Percentiles rank a stretch among this genome's conserved stretches.
Evolutionary conservation across 2,329 filamentous ascomycete genomes (phyloP).

Genomic region (Aspergillus clavatus): DNA sequence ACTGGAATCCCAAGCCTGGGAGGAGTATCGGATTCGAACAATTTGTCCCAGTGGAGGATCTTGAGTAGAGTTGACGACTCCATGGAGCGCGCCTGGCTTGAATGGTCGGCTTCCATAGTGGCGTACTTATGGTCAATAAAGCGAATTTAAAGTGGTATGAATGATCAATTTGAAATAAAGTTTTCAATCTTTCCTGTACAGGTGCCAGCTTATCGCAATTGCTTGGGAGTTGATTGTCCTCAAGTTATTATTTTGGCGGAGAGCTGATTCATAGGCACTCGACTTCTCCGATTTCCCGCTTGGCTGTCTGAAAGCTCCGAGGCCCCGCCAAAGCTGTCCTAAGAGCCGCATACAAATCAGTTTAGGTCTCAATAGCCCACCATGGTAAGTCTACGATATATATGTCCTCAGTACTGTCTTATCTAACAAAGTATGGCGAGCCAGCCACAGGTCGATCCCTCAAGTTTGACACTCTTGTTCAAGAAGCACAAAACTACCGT

Average conservation of each 20-base stretch:
- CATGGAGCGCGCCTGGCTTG: conserved; percentile 2
- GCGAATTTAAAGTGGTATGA: no score
- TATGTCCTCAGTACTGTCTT: neutral
- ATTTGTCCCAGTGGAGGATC: conserved; percentile 33
- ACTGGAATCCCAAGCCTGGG: conserved; percentile 59
- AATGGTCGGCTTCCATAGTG: conserved; percentile 14
- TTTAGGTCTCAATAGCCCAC: neutral
- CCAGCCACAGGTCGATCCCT: conserved; percentile 35
- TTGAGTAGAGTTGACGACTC: conserved; percentile 20
- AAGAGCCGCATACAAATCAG: conserved; percentile 9
- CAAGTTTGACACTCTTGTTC: conserved; percentile 63
- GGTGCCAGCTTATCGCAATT: no score
- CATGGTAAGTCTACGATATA: neutral
- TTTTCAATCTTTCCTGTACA: no score
- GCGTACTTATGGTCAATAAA: no score
- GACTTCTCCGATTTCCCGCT: conserved; percentile 1
- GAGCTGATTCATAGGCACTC: neutral
- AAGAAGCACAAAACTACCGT: conserved; percentile 69
- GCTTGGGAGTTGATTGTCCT: neutral
- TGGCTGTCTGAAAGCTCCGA: conserved; percentile 7
- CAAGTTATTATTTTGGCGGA: neutral
- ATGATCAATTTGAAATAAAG: no score
- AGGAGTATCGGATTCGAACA: conserved; percentile 35
- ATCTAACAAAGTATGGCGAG: conserved; percentile 3
- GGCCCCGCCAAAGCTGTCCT: conserved; percentile 10